A percentile compares a stretch with the other conserved stretches of the same genome.
Conservation (phyloP, 257 asterid genomes). For the Plantago elongata region DNA sequence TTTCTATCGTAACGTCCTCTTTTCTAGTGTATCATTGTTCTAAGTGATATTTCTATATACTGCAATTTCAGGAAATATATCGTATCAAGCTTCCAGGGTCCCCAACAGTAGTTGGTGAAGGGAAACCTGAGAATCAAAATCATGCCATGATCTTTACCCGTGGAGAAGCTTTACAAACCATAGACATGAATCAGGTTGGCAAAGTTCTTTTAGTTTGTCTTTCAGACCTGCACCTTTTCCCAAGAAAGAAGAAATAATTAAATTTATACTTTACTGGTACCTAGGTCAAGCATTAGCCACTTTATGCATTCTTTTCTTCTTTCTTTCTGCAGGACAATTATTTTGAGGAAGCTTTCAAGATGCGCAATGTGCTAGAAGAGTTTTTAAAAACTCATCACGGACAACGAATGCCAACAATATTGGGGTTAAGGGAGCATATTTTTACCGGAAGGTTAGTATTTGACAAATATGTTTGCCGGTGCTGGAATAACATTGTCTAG, state of each 20-base stretch:
- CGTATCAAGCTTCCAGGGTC: conserved; percentile 97
- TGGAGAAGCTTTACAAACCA: conserved; percentile 99
- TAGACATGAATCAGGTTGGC: conserved; percentile 96
- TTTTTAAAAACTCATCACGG: conserved; percentile 69
- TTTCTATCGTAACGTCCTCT: conserved; percentile 7
- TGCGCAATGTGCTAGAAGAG: conserved; percentile 95
- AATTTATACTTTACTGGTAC: not conserved
- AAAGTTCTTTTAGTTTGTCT: not conserved
- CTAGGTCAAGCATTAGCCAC: not conserved
- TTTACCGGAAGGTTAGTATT: conserved; percentile 90
- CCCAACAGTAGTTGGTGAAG: conserved; percentile 92
- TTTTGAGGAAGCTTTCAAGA: conserved; percentile 98
- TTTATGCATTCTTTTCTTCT: not conserved
- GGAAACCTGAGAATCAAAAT: conserved; percentile 98
- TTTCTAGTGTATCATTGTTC: not conserved
- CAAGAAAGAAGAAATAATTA: not conserved
- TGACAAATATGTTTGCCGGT: not conserved
- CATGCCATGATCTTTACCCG: conserved; percentile 98
- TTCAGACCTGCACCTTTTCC: too few relatives aligned
- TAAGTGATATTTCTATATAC: not conserved
- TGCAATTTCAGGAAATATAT: conserved; percentile 70
- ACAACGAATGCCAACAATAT: conserved; percentile 77
- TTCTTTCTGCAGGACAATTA: conserved; percentile 66
- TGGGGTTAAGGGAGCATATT: conserved; percentile 96
- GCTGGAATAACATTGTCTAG: not conserved